Conservation (phyloP, 441 rosid genomes). For the Arabidopsis lyrata region DNA sequence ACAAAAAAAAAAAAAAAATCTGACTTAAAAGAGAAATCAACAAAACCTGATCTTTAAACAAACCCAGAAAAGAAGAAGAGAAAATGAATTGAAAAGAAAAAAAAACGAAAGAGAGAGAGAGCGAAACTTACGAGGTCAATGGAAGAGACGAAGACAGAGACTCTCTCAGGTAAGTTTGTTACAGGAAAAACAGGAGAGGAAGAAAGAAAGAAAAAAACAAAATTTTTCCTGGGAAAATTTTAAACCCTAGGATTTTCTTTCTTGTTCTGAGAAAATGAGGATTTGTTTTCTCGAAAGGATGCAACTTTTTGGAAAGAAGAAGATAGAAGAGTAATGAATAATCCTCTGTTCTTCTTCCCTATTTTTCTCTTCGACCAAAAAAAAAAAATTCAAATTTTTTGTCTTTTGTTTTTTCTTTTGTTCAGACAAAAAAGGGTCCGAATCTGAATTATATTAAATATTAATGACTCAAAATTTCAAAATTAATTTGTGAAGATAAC, state of each 20-base stretch:
- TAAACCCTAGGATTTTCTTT: slow-evolving; percentile 32
- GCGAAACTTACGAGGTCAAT: slow-evolving; percentile 50
- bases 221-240: slow-evolving; percentile 17
- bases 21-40: slow-evolving; percentile 34
- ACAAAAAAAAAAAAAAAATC: neutral
- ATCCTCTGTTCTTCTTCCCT: slow-evolving; percentile 42
- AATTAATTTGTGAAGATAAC: neutral
- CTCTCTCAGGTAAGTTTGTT: slow-evolving; percentile 45
- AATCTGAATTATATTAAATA: slow-evolving; percentile 31
- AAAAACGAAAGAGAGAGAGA: neutral
- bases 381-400: slow-evolving; percentile 28
- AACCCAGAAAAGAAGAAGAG: slow-evolving; percentile 27
- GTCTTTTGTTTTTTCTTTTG: neutral
- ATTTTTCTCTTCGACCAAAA: slow-evolving; percentile 47
- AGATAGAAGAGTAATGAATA: slow-evolving; percentile 36
- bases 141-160: slow-evolving; percentile 31
- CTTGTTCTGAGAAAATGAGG: slow-evolving; percentile 9
- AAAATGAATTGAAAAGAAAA: neutral
- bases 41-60: slow-evolving; percentile 33
- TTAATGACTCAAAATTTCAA: slow-evolving; percentile 23
- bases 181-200: slow-evolving; percentile 1
- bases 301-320: slow-evolving; percentile 39
- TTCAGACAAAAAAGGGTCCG: slow-evolving; percentile 35
- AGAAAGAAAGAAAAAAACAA: neutral
- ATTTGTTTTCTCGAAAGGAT: slow-evolving; percentile 21